Conservation (phyloP, 768 basidiomycete genomes). For the Lactarius pseudohatsudake region DNA sequence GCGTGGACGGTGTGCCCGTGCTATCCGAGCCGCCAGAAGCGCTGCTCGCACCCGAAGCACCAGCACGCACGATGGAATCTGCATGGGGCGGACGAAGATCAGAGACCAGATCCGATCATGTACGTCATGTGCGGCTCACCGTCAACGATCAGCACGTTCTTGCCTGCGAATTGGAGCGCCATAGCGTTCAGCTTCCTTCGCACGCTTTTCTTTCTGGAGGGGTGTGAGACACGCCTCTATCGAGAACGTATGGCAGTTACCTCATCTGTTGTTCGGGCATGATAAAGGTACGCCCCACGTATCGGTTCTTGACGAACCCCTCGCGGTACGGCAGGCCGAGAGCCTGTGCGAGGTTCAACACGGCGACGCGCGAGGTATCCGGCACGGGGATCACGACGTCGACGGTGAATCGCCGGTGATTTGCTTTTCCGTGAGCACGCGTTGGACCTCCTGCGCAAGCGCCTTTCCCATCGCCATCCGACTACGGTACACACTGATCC, state of each 20-base stretch:
- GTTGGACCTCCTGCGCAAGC: slow-evolving; percentile 82
- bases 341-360: slow-evolving; percentile 91
- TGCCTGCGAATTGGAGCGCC: slow-evolving; percentile 91
- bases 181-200: slow-evolving; percentile 96
- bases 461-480: slow-evolving; percentile 99
- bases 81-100: background rate
- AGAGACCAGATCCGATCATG: background rate
- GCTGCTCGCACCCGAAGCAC: slow-evolving; percentile 23
- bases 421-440: slow-evolving; percentile 64
- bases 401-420: slow-evolving; percentile 78
- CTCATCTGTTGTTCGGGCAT: slow-evolving; percentile 99
- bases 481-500: slow-evolving; percentile 94
- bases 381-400: slow-evolving; percentile 99
- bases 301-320: slow-evolving; percentile 98
- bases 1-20: slow-evolving; percentile 31
- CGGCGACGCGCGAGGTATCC: slow-evolving; percentile 95
- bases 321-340: slow-evolving; percentile 91
- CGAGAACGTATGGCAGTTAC: slow-evolving; percentile 40
- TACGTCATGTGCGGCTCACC: slow-evolving; percentile 45
- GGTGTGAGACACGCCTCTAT: background rate
- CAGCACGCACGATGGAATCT: slow-evolving; percentile 91
- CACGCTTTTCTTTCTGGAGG: slow-evolving; percentile 82
- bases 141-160: slow-evolving; percentile 94
- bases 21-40: slow-evolving; percentile 27
- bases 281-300: slow-evolving; percentile 97